Base-by-base conservation (phyloP, 2,329 filamentous ascomycete species). In the Penicillium sumatraense region DNA sequence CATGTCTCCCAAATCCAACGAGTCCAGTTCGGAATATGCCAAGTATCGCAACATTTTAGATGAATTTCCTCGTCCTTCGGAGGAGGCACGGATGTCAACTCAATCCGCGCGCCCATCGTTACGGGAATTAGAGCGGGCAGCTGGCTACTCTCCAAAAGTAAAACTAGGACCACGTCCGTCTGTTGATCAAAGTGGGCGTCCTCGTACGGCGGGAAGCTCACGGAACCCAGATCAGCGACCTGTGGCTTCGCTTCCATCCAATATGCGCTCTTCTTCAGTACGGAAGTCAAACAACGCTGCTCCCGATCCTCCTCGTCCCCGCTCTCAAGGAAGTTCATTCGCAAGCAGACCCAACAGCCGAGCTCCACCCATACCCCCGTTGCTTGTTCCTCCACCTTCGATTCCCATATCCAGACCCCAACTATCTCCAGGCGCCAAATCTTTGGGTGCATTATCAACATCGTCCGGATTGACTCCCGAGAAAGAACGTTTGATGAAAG, bases 401-500 rank as follows among this genome's bases (percentile, higher is more conserved):
- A 67, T 71, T 55, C 64, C 66, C 31, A 66, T 74, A 54, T 66
- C 66, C 23, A 67, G 68, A 53, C 71, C 68, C 40, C 72, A 68
- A 48, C 59, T 70, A 36, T 77, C 75, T 21, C 74, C 75, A 7
- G 68, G 72, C 16, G 72, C 72, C 31, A 75, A 74, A 56, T 77
- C 75, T 21, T 74, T 68, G 72, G 83, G 68, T 72, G 77, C 78
- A 63, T 59, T 75, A 59, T 69, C 68, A 67, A 79, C 73, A 65
- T 80, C 63, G 1, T 66, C 72, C 10, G 77, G 79, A n/a, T 89
- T 96, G 67, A 91, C 91, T 1, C 90, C 91, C 0, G 95, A 99
- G 73, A 98, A 96, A 77, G 86, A 90, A 57, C 84, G 95, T 51
- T 80, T 99, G 59, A 93, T 96, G 90, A 97, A 96, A 77, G 95